Percentiles rank a stretch among this genome's conserved stretches.
Conservation (phyloP, 1,284 basidiomycete genomes). For the Rhizopogon hawkerae region DNA sequence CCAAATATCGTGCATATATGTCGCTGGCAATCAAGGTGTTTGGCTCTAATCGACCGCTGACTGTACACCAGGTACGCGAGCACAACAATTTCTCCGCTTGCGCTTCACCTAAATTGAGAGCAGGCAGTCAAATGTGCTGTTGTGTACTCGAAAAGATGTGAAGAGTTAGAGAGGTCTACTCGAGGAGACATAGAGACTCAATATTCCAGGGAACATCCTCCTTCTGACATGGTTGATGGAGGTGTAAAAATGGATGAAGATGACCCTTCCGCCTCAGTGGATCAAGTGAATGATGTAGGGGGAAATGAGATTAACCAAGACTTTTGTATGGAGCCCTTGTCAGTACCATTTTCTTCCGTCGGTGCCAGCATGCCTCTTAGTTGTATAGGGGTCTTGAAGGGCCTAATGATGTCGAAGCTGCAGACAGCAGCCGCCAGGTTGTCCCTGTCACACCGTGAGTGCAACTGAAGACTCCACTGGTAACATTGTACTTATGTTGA, state of each 20-base stretch:
- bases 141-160: neutral
- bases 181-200: neutral
- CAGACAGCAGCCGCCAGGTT: neutral
- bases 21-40: neutral
- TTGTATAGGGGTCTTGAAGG: neutral
- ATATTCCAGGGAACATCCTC: no score
- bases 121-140: neutral
- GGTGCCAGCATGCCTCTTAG: neutral
- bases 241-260: neutral
- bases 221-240: no score
- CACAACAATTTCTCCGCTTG: no score
- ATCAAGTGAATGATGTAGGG: no score
- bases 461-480: neutral
- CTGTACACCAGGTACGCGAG: neutral
- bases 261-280: neutral
- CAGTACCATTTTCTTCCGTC: neutral
- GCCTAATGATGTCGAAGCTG: neutral
- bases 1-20: constrained; percentile 1
- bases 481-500: neutral
- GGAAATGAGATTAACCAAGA: neutral
- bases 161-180: neutral
- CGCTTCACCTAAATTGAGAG: neutral
- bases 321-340: neutral
- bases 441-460: neutral
- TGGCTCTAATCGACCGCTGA: neutral